Evolutionary conservation across 106 monocot genomes (phyloP), one percentile per base, ranked within the genome.

Genomic region (Chionographis japonica): DNA sequence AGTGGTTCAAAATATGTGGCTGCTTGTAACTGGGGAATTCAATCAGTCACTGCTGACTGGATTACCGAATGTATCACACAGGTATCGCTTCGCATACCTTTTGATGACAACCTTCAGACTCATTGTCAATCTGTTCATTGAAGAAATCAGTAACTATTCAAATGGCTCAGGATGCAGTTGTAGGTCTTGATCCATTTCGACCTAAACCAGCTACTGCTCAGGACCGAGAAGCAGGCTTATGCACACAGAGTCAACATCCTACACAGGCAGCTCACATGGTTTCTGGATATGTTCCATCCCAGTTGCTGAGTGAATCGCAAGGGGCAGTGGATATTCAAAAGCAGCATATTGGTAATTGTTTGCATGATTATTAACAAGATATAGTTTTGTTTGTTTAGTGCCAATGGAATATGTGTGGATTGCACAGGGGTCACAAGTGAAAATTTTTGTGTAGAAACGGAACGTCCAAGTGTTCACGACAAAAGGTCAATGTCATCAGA

Each of bases 1-100:
- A 83, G 54, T 77, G 98, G 98, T 68, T 85, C 85, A 19, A 98
- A 98, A 70, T 98, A 90, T 55, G 90, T 90, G 49, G 82, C 82
- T 66, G 90, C 92, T 51, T 83, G 84, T 66, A 93, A 82, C 37
- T 87, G 83, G 86, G 85, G 85, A 16, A 85, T 90, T 63, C 80
- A 85, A 69, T 61, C 81, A 62, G 73, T 93, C 55, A 93, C 90
- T 64, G 84, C 85, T 61, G 98, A 98, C 35, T 98, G 98, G 98
- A 73, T 98, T 4, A 82, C 60, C 65, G 93, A 93, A 76, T 94
- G 94, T 63, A 72, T 88, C 60, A 73, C 62, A 56, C 82, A 81
- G 85, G 94, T 94, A 71, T 37, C 18, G 50, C 37, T 68, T 19
- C 38, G 56, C 13, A 52, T 58, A 12, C 10, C 40, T 50, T 41